Base-by-base conservation (phyloP, 2,329 filamentous ascomycete species). In the Lomentospora prolificans region DNA sequence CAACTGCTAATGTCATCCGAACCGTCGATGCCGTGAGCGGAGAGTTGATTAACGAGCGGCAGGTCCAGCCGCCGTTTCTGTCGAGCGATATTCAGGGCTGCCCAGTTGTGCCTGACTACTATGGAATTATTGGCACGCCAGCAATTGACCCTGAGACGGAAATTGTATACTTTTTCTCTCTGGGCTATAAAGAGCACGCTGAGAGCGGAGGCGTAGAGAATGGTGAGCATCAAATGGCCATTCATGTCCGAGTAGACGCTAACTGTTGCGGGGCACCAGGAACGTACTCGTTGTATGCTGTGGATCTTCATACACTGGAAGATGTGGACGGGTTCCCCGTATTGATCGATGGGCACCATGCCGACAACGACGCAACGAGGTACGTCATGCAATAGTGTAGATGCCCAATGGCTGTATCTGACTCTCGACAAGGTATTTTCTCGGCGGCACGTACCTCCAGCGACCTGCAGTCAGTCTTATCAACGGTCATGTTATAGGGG, bases 1-100 rank as follows among this genome's bases (percentile, higher is more conserved):
- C 79, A 0, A 78, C 77, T 0, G 77, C 80, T 61, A 82, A 82
- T 64, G 80, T 79, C 53, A 64, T 81, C 5, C 80, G 81, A 63
- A 81, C 79, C 58, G 65, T 82, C 30, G 70, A 82, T 61, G 77
- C 77, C 0, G 76, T 77, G 61, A 80, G 76, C 0, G 79, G 79
- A 22, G 70, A 66, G 3, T 77, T 81, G 22, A 60, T 81, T n/a
- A 63, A 66, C 0, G 69, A 67, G 1, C 67, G 77, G 7, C 79
- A 74, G 25, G 67, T 82, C 0, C 70, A 72, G 52, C 71, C 74
- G 19, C 77, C 77, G 1, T 79, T 79, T 59, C 63, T 77, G 25
- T 70, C 74, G 8, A 70, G 71, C 4, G 77, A 80, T 56, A 65
- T 78, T 39, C 70, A 69, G 12, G 30, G 30, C 36, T 80, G 76